phyloP scores from a whole-genome alignment of 768 basidiomycete species.

The Collybia sp. region DNA sequence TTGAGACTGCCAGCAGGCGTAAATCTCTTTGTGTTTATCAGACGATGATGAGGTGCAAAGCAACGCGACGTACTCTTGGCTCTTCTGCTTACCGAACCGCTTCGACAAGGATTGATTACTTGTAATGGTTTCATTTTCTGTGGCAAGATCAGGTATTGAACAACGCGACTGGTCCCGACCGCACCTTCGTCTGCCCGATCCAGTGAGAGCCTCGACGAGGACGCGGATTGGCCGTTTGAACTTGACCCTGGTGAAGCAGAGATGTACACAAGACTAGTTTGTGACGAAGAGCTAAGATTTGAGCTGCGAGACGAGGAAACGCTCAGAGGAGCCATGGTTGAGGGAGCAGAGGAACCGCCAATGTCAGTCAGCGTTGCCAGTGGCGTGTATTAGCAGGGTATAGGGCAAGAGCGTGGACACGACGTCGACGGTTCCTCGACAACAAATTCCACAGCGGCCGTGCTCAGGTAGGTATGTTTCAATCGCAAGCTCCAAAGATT shows the following conservation, averaged over 20 bases:
- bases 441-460: neutral
- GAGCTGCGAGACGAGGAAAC: slow-evolving; percentile 29
- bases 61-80: slow-evolving; percentile 58
- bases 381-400: slow-evolving; percentile 36
- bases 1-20: slow-evolving; percentile 71
- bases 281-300: slow-evolving; percentile 24
- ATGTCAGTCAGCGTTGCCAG: slow-evolving; percentile 31
- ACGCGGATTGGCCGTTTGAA: slow-evolving; percentile 30
- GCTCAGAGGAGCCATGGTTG: slow-evolving; percentile 29
- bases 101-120: slow-evolving; percentile 40
- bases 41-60: slow-evolving; percentile 5
- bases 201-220: slow-evolving; percentile 53
- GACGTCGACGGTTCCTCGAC: slow-evolving; percentile 47
- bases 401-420: slow-evolving; percentile 33
- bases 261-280: slow-evolving; percentile 25
- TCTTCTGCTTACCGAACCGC: slow-evolving; percentile 49
- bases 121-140: slow-evolving; percentile 76
- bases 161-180: slow-evolving; percentile 11
- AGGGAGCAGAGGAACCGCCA: slow-evolving; percentile 47
- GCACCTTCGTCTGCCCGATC: slow-evolving; percentile 62
- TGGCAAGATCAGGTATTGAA: slow-evolving; percentile 8
- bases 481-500: too few relatives aligned
- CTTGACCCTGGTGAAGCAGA: slow-evolving; percentile 34
- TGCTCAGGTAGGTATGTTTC: too few relatives aligned
- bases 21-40: slow-evolving; percentile 49